Evolutionary conservation across 768 basidiomycete species (phyloP), one percentile per base, ranked within the genome.

Genomic region (Lentinula raphanica): DNA sequence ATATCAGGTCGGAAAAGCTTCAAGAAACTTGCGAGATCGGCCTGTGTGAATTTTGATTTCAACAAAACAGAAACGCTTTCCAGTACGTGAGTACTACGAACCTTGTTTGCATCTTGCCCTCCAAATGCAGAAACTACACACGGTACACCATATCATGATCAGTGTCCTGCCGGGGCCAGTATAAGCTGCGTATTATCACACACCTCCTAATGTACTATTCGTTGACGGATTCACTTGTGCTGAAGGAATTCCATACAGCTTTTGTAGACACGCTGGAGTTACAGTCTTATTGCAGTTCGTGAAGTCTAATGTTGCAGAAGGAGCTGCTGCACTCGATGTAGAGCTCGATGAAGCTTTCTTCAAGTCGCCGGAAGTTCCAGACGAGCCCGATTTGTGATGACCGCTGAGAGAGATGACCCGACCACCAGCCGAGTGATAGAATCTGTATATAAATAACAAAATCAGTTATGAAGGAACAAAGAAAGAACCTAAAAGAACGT

Each of bases 221-320:
- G 61, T 61, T 17, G 61, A 57, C 55, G 66, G 62, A 32, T 64
- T 67, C 9, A 66, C 64, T 15, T 54, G 31, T 3, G 57, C 64
- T n/a, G 60, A 58, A 25, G 69, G 68, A 54, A 69, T 61, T 13
- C 64, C 56, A 65, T 71, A 71, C 31, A 71, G 55, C 17, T 49
- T 63, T 56, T 67, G 67, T 4, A 71, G 55, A 48, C 69, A 70
- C 2, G 65, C 54, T 1, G 68, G 68, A 11, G 67, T 68, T n/a
- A 70, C 63, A 1, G 62, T 64, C 39, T 57, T 21, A 42, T 63
- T 56, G 56, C 28, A 28, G 17, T 59, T 63, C 17, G 44, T 29
- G 25, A 35, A 42, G 2, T 5, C 8, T 8, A n/a, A 39, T 29
- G 54, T 46, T 36, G 35, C 27, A 29, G 36, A 15, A 31, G 35